These are phyloP conservation scores for Colletotrichum endophyticum DNA, from an alignment of 2,329 filamentous ascomycete species.

Conservation along the genomic window DNA sequence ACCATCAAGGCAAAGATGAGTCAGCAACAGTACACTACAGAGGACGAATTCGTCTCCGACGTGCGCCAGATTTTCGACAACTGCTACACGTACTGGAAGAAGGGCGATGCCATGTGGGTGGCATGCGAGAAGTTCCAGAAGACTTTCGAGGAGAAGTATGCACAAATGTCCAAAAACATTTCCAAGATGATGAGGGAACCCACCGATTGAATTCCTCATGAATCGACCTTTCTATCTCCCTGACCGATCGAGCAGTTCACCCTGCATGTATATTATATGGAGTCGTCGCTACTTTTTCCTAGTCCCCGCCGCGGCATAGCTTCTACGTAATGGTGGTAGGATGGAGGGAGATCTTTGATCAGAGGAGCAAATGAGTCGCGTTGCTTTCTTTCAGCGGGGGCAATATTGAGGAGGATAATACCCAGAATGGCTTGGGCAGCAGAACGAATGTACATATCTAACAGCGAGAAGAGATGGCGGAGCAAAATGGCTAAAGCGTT, in stretches of 20 bases:
- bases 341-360: not conserved
- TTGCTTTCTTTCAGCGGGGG: not conserved
- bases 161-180: conserved; percentile 65
- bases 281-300: not conserved
- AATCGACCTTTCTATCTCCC: not conserved
- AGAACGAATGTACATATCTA: not conserved
- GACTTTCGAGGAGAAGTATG: conserved; percentile 63
- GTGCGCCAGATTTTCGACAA: conserved; percentile 68
- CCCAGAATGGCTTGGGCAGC: conserved; percentile 8
- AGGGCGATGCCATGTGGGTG: conserved; percentile 57
- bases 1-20: conserved; percentile 68
- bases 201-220: conserved; percentile 23
- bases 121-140: conserved; percentile 64
- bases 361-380: not conserved
- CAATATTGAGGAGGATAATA: conserved; percentile 12
- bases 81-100: conserved; percentile 68
- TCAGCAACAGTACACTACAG: conserved; percentile 50
- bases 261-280: not conserved
- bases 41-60: conserved; percentile 61
- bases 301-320: not conserved
- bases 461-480: not conserved
- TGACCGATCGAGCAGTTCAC: not conserved
- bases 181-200: conserved; percentile 55
- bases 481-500: not conserved
- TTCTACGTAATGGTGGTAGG: not conserved